Conservation (phyloP, 768 basidiomycete genomes). For the Rhizopogon roseolus region DNA sequence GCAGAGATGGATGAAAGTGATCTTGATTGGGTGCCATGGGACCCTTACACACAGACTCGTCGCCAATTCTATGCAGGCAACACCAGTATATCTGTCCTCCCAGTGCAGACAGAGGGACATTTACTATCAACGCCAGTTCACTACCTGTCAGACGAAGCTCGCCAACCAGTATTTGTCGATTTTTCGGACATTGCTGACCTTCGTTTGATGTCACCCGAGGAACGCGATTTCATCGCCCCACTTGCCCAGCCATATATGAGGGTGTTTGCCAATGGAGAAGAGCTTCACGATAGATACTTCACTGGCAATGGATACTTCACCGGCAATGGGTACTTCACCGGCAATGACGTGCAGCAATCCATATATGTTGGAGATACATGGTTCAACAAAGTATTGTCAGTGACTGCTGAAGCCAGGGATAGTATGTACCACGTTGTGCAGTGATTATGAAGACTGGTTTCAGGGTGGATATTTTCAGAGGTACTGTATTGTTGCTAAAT, state of each 20-base stretch:
- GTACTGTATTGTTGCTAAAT: too few species aligned
- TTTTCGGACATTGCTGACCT: neutral
- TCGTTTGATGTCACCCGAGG: neutral
- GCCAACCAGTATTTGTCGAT: constrained; percentile 1
- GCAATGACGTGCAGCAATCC: neutral
- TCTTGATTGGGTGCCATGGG: constrained; percentile 3
- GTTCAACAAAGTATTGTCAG: constrained; percentile 1
- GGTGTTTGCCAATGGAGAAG: neutral
- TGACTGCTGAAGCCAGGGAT: neutral
- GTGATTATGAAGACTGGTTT: neutral
- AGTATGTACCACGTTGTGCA: neutral
- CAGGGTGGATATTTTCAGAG: neutral
- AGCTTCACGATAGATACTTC: neutral
- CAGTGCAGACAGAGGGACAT: neutral
- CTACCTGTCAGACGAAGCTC: constrained; percentile 2
- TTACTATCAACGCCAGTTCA: neutral
- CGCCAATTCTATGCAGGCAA: neutral
- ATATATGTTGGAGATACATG: constrained; percentile 5
- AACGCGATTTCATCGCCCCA: constrained; percentile 2
- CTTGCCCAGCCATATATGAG: neutral
- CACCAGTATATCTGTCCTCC: neutral
- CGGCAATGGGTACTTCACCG: too few species aligned
- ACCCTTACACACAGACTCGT: neutral
- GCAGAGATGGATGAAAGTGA: neutral
- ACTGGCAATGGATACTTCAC: too few species aligned